A percentile compares a stretch with the other conserved stretches of the same genome.
Conservation (phyloP, 2,329 filamentous ascomycete species). For the Didymella keratinophila region DNA sequence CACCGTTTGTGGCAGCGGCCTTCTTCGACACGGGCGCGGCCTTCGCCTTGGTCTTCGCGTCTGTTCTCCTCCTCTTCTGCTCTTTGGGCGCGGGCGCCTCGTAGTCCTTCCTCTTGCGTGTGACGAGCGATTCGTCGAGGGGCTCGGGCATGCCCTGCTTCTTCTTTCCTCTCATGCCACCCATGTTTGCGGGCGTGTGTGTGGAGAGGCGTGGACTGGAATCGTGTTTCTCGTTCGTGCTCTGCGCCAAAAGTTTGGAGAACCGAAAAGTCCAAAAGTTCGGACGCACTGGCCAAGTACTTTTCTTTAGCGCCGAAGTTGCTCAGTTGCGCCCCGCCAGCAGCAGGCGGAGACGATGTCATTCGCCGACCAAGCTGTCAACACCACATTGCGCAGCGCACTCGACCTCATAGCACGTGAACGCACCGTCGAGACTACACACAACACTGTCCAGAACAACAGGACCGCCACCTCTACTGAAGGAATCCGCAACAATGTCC, state of each 20-base stretch:
- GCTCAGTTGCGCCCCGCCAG: not conserved
- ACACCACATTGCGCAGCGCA: slow-evolving; percentile 5
- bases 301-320: no score
- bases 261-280: no score
- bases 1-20: slow-evolving; percentile 52
- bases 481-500: slow-evolving; percentile 40
- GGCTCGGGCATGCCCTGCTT: slow-evolving; percentile 89
- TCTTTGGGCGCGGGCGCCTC: slow-evolving; percentile 57
- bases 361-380: slow-evolving; percentile 30
- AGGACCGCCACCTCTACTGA: not conserved
- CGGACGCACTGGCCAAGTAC: no score
- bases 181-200: slow-evolving; percentile 65
- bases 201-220: slow-evolving; percentile 8
- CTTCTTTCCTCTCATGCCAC: slow-evolving; percentile 89
- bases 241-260: no score
- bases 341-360: slow-evolving; percentile 41
- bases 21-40: slow-evolving; percentile 41
- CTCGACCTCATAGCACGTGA: not conserved
- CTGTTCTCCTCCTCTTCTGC: slow-evolving; percentile 67
- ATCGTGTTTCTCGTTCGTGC: slow-evolving; percentile 20
- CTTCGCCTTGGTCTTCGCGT: slow-evolving; percentile 44
- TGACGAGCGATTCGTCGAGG: slow-evolving; percentile 77
- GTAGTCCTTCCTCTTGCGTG: slow-evolving; percentile 86
- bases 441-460: no score
- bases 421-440: not conserved